Conservation (phyloP, 306 rosid species). For the Lagenaria siceraria region DNA sequence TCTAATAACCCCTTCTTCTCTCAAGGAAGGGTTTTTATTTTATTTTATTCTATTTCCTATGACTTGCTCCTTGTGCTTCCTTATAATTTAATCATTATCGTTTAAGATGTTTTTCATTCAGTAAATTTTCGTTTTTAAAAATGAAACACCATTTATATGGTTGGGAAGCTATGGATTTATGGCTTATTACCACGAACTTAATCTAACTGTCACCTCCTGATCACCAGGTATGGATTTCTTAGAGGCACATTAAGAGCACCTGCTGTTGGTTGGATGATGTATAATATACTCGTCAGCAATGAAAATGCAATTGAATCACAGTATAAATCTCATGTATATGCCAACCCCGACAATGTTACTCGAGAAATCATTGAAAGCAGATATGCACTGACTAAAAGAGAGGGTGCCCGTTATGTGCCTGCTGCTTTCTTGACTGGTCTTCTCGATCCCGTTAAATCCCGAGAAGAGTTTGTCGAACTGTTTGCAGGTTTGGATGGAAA, state of each 20-base stretch:
- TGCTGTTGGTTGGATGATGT: conserved; percentile 98
- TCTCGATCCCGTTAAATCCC: conserved; percentile 73
- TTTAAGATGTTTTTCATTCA: neutral
- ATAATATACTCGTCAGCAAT: conserved; percentile 86
- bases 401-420: conserved; percentile 81
- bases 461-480: conserved; percentile 69
- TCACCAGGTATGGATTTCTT: conserved; percentile 66
- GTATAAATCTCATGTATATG: conserved; percentile 85
- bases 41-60: neutral
- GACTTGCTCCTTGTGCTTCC: neutral
- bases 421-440: conserved; percentile 80
- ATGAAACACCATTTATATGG: neutral
- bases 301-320: conserved; percentile 83
- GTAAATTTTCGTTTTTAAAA: neutral
- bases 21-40: neutral
- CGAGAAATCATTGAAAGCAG: conserved; percentile 60
- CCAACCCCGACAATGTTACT: conserved; percentile 77
- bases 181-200: neutral
- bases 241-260: conserved; percentile 87
- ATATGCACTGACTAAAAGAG: conserved; percentile 60
- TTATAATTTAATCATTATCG: neutral
- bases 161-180: neutral
- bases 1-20: neutral
- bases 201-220: conserved; percentile 13
- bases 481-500: conserved; percentile 60